phyloP scores from a whole-genome alignment of 805 yeast species.

The Sugiyamaella lignohabitans region DNA sequence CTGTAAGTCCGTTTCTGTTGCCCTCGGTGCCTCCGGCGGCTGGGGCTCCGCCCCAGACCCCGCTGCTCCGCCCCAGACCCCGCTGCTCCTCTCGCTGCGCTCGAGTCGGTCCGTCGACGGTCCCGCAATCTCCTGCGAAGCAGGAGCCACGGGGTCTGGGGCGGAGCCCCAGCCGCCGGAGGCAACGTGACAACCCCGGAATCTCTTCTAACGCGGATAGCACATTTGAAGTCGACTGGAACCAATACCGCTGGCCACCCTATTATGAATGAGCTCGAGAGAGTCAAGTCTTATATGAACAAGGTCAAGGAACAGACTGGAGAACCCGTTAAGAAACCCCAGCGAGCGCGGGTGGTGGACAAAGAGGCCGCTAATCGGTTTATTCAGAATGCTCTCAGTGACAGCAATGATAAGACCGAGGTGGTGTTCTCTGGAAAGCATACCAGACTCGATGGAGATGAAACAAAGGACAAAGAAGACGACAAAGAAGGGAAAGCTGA shows the following conservation, averaged over 20 bases:
- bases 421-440: slow-evolving; percentile 1
- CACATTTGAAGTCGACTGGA: slow-evolving; percentile 50
- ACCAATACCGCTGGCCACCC: slow-evolving; percentile 52
- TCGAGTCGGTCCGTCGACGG: no score
- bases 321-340: slow-evolving; percentile 2
- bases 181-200: slow-evolving; percentile 2
- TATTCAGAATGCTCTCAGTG: slow-evolving; percentile 35
- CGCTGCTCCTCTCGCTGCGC: no score
- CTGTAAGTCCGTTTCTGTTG: slow-evolving; percentile 15
- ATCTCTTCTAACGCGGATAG: no score
- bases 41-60: no score
- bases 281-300: slow-evolving; percentile 64
- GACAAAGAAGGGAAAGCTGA: no score
- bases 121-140: no score
- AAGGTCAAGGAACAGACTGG: slow-evolving; percentile 38
- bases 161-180: no score
- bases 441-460: slow-evolving; percentile 2
- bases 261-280: slow-evolving; percentile 55
- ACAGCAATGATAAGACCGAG: not conserved
- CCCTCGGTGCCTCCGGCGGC: no score
- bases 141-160: no score
- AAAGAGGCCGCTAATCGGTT: slow-evolving; percentile 42
- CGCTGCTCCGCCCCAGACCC: no score
- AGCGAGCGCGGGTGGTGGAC: slow-evolving; percentile 22
- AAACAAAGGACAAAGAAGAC: no score